Evolutionary conservation across 2,329 filamentous ascomycete species (phyloP).

Genomic region (Pseudomassariella vexata): DNA sequence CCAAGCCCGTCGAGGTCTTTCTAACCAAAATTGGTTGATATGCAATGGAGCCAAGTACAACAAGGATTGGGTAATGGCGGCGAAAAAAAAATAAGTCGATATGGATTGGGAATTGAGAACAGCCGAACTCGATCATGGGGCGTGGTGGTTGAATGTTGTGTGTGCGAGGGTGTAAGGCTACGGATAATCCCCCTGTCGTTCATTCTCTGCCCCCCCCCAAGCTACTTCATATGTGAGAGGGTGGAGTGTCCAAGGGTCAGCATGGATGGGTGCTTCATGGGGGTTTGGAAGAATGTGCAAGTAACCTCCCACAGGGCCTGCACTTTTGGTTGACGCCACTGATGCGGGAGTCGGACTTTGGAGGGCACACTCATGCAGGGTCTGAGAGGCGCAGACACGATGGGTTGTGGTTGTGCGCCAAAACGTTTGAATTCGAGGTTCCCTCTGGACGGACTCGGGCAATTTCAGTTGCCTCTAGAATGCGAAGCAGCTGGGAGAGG

Average conservation of each 20-base stretch:
- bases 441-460: too few relatives aligned
- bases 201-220: neutral
- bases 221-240: too few relatives aligned
- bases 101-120: slow-evolving; percentile 1
- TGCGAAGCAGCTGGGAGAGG: too few relatives aligned
- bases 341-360: slow-evolving; percentile 24
- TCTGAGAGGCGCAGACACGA: slow-evolving; percentile 17
- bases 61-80: neutral
- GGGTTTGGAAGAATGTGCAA: too few relatives aligned
- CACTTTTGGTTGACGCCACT: slow-evolving; percentile 26
- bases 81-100: neutral
- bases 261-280: too few relatives aligned
- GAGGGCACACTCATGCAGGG: slow-evolving; percentile 25
- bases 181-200: slow-evolving; percentile 4
- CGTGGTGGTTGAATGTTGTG: neutral
- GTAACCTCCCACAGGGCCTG: too few relatives aligned
- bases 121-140: too few relatives aligned
- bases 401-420: too few relatives aligned
- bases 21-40: slow-evolving; percentile 18
- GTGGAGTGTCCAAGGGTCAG: too few relatives aligned
- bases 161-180: neutral
- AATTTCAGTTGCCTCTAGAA: too few relatives aligned
- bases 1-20: slow-evolving; percentile 20
- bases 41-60: slow-evolving; percentile 6
- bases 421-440: too few relatives aligned